Percentiles rank a stretch among this genome's conserved stretches.
Evolutionary conservation across 495 filamentous ascomycete genomes (phyloP).

Genomic region (Neurospora tetraspora): DNA sequence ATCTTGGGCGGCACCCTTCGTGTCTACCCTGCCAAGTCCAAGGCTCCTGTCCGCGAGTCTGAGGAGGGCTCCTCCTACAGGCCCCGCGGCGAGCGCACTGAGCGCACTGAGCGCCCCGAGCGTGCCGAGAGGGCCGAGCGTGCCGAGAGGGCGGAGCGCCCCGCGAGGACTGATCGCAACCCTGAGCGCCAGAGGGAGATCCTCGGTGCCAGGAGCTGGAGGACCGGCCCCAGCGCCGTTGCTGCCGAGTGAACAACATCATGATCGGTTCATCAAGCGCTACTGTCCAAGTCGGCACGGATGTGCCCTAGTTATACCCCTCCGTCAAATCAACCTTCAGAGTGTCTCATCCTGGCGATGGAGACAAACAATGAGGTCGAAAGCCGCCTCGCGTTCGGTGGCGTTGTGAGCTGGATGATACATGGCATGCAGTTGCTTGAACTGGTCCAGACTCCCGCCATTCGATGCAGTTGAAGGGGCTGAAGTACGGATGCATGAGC

Average conservation of each 20-base stretch:
- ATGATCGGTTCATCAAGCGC: neutral
- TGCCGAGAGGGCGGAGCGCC: constrained; percentile 1
- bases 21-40: constrained; percentile 9
- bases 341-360: neutral
- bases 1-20: constrained; percentile 10
- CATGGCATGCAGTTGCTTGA: neutral
- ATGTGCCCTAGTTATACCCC: neutral
- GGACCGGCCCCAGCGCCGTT: constrained; percentile 1
- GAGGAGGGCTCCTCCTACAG: neutral
- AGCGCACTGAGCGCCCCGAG: neutral
- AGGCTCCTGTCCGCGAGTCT: constrained; percentile 2
- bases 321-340: neutral
- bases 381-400: neutral
- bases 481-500: neutral
- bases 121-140: constrained; percentile 4
- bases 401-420: neutral
- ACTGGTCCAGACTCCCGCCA: neutral
- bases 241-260: constrained; percentile 1
- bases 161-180: constrained; percentile 4
- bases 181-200: constrained; percentile 7
- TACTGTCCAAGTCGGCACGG: neutral
- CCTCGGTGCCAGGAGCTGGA: constrained; percentile 12
- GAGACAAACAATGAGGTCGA: neutral
- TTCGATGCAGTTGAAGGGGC: neutral
- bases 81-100: neutral